These are phyloP conservation scores for Hanseniaspora lachancei DNA, from an alignment of 805 yeast species.

Conservation along the genomic window DNA sequence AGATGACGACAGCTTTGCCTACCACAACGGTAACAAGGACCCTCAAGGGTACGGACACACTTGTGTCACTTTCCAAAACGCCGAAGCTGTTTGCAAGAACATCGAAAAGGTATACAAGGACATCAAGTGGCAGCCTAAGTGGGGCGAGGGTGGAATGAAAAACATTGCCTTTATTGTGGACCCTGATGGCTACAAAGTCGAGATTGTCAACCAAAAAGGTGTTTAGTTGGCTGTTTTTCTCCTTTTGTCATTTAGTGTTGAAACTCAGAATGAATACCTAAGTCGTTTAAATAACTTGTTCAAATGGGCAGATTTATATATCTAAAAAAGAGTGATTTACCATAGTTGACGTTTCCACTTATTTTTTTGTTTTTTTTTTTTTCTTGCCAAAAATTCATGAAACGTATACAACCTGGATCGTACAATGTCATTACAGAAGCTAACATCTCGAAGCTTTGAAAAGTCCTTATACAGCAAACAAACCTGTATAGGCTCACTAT, in stretches of 20 bases:
- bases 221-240: background rate
- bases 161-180: slow-evolving; percentile 64
- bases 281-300: too few relatives aligned
- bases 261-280: too few relatives aligned
- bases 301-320: too few relatives aligned
- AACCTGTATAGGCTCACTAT: background rate
- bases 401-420: background rate
- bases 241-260: too few relatives aligned
- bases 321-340: too few relatives aligned
- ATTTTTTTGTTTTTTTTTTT: too few relatives aligned
- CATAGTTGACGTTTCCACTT: too few relatives aligned
- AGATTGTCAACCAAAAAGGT: slow-evolving; percentile 33
- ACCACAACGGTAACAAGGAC: slow-evolving; percentile 71
- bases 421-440: background rate
- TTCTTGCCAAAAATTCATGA: background rate
- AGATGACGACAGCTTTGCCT: slow-evolving; percentile 53
- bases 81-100: slow-evolving; percentile 35
- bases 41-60: slow-evolving; percentile 82
- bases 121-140: slow-evolving; percentile 49
- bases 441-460: background rate
- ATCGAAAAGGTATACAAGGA: slow-evolving; percentile 33
- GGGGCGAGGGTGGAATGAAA: slow-evolving; percentile 42
- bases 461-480: background rate
- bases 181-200: slow-evolving; percentile 84
- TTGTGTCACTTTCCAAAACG: slow-evolving; percentile 55